These are phyloP conservation scores for Heracleum sosnowskyi DNA, from an alignment of 129 eudicot genomes.

Conservation along the genomic window DNA sequence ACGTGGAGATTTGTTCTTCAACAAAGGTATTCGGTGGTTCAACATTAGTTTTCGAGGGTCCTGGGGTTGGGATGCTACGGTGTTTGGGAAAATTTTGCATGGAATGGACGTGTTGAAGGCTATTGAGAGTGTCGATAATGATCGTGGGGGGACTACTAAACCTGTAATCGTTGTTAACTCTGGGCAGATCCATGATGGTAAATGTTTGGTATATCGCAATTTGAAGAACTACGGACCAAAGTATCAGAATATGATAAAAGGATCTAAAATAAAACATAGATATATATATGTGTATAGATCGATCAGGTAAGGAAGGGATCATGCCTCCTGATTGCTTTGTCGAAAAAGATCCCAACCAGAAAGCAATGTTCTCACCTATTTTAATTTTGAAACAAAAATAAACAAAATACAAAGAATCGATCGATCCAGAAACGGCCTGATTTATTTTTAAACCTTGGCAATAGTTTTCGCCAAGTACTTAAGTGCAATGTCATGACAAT, in stretches of 20 bases:
- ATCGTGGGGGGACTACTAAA: not conserved
- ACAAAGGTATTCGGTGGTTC: too few species aligned
- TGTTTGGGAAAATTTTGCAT: not conserved
- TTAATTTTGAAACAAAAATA: too few species aligned
- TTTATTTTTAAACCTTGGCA: too few species aligned
- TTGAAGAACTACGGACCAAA: not conserved
- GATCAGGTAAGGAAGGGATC: not conserved
- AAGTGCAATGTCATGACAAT: too few species aligned
- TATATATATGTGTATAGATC: not conserved
- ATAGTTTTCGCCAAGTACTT: too few species aligned
- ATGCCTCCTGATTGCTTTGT: not conserved
- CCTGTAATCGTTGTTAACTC: not conserved
- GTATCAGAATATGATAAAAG: not conserved
- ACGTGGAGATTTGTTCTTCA: too few species aligned
- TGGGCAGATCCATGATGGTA: not conserved
- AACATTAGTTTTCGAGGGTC: too few species aligned
- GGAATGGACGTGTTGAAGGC: not conserved
- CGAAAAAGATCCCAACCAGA: too few species aligned
- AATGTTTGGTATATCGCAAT: not conserved
- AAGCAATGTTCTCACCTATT: too few species aligned
- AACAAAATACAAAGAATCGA: too few species aligned
- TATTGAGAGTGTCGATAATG: not conserved
- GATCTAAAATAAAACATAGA: not conserved
- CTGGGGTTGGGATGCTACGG: not conserved
- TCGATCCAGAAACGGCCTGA: too few species aligned